phyloP scores from a whole-genome alignment of 192 early-diverging fungal genomes.

The Bifiguratus adelaidae region DNA sequence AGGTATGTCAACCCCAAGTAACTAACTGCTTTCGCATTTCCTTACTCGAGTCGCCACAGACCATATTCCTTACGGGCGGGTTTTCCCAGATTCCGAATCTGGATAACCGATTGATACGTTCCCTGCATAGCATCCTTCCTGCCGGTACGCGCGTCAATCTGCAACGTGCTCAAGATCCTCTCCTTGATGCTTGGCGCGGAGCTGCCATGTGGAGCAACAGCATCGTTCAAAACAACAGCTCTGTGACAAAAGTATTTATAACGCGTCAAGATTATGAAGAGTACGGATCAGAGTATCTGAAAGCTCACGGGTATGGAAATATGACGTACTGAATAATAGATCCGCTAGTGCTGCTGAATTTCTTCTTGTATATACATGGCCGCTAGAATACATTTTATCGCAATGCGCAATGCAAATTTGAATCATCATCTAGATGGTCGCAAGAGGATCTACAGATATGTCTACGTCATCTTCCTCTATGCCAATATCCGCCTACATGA shows the following conservation, averaged over 20 bases:
- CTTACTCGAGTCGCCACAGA: constrained; percentile 11
- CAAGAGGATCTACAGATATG: constrained; percentile 6
- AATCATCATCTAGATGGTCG: constrained; percentile 6
- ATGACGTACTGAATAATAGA: constrained; percentile 28
- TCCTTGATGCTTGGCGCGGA: constrained; percentile 78
- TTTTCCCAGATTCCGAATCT: constrained; percentile 55
- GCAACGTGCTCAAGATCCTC: constrained; percentile 52
- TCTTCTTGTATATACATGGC: no score
- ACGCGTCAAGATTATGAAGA: constrained; percentile 72
- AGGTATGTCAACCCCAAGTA: constrained; percentile 23
- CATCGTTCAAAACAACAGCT: no score
- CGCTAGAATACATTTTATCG: no score
- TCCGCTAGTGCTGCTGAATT: no score
- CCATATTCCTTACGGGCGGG: constrained; percentile 74
- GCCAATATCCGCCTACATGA: constrained; percentile 4
- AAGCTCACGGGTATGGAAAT: constrained; percentile 78
- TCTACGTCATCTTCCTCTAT: constrained; percentile 6
- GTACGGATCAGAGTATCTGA: constrained; percentile 73
- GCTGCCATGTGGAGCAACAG: constrained; percentile 59
- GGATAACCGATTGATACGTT: constrained; percentile 44
- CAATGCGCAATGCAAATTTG: no score
- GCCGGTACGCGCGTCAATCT: constrained; percentile 39
- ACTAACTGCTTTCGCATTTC: background rate
- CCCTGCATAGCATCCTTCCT: constrained; percentile 55
- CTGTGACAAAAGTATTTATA: constrained; percentile 34